These are phyloP conservation scores for Triangularia setosa DNA, from an alignment of 2,329 filamentous ascomycete genomes.

Conservation along the genomic window DNA sequence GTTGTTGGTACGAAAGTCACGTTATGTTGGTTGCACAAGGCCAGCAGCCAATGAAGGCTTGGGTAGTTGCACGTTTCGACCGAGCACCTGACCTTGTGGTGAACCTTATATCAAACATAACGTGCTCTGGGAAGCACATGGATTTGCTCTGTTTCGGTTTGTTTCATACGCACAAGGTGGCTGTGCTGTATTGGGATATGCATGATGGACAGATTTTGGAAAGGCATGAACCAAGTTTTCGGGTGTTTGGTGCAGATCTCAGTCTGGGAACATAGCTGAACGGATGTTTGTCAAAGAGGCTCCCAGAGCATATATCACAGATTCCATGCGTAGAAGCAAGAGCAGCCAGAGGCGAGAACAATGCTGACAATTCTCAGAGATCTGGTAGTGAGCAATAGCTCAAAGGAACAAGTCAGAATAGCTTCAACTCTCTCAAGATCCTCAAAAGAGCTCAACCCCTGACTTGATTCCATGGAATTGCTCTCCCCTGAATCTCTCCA, in stretches of 20 bases:
- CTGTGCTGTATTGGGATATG: neutral
- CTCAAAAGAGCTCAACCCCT: neutral
- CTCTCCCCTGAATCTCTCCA: conserved; percentile 3
- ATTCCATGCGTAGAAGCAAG: no score
- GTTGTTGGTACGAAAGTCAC: neutral
- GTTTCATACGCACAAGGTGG: neutral
- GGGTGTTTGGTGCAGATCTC: neutral
- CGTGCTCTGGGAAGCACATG: no score
- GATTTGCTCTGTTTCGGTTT: neutral
- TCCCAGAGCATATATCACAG: no score
- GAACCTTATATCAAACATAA: neutral
- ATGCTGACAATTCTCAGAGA: no score
- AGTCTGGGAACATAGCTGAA: no score
- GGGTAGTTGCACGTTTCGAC: neutral
- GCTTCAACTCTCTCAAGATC: no score
- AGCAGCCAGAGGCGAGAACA: no score
- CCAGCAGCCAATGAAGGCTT: neutral
- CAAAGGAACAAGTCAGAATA: no score
- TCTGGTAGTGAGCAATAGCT: no score
- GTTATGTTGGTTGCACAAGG: neutral
- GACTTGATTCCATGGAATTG: neutral
- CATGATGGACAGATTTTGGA: neutral
- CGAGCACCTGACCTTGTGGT: neutral
- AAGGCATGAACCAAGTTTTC: neutral
- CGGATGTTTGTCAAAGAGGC: no score